Percentiles rank a stretch among this genome's conserved stretches.
Conservation (phyloP, 495 filamentous ascomycete species). For the Eremomyces bilateralis region DNA sequence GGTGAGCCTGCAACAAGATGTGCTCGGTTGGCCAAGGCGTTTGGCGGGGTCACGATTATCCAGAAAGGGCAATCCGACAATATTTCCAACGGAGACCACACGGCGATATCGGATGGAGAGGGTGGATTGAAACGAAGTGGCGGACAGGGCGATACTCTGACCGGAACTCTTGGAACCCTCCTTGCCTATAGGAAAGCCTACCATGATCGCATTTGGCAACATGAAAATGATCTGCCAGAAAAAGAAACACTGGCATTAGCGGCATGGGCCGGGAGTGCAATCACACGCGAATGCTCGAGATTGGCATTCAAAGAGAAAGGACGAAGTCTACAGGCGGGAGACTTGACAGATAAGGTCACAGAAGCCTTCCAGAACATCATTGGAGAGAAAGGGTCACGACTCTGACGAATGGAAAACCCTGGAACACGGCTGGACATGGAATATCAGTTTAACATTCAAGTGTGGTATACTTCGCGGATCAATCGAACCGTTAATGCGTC, state of each 20-base stretch:
- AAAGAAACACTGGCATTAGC: conserved; percentile 53
- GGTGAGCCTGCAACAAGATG: conserved; percentile 36
- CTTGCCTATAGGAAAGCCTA: conserved; percentile 77
- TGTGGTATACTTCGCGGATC: no score
- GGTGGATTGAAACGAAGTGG: conserved; percentile 81
- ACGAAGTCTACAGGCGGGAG: conserved; percentile 77
- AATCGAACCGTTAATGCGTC: no score
- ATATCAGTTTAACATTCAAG: no score
- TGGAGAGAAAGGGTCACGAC: conserved; percentile 31
- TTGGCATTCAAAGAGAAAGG: conserved; percentile 74
- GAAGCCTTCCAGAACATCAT: conserved; percentile 62
- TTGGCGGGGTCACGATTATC: conserved; percentile 76
- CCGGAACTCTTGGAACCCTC: conserved; percentile 70
- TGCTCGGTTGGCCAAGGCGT: conserved; percentile 45
- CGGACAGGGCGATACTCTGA: conserved; percentile 90
- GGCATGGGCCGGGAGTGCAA: conserved; percentile 65
- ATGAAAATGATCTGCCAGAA: conserved; percentile 30
- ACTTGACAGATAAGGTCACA: conserved; percentile 81
- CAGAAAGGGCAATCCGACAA: conserved; percentile 77
- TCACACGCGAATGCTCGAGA: conserved; percentile 82
- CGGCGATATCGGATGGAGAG: conserved; percentile 45
- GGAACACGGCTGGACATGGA: no score
- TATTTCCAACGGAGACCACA: conserved; percentile 61
- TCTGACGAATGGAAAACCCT: no score
- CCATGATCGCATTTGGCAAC: conserved; percentile 62